Evolutionary conservation across 2,329 filamentous ascomycete species (phyloP).

Genomic region (Parafenestella ontariensis): DNA sequence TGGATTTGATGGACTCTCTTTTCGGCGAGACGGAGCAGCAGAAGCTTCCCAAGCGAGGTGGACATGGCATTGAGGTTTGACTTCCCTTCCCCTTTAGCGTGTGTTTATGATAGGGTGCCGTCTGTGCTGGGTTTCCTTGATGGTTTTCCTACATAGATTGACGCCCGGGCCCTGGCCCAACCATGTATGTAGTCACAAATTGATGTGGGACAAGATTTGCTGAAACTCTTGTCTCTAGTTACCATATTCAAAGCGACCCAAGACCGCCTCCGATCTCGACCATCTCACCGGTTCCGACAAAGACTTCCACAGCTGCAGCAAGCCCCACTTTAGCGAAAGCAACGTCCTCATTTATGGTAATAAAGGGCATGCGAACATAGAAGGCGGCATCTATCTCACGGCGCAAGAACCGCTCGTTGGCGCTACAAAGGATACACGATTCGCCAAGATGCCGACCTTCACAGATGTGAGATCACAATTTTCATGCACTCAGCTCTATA

Average conservation of each 20-base stretch:
- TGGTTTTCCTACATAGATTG: constrained; percentile 44
- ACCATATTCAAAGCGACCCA: constrained; percentile 82
- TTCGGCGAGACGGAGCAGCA: constrained; percentile 70
- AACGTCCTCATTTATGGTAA: constrained; percentile 74
- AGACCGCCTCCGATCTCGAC: constrained; percentile 69
- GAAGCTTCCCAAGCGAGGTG: constrained; percentile 60
- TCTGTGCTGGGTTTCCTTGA: constrained; percentile 53
- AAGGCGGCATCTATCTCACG: constrained; percentile 61
- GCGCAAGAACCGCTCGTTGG: constrained; percentile 66
- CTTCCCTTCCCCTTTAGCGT: constrained; percentile 51
- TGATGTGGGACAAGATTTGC: constrained; percentile 46
- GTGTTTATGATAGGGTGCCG: constrained; percentile 36
- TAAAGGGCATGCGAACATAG: constrained; percentile 50
- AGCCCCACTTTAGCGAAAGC: constrained; percentile 79
- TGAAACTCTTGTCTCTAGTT: constrained; percentile 67
- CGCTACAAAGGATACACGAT: constrained; percentile 69
- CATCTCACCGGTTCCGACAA: constrained; percentile 70
- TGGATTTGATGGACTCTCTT: constrained; percentile 95
- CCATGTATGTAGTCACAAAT: constrained; percentile 56
- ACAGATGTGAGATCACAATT: constrained; percentile 46
- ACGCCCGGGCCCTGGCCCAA: constrained; percentile 33
- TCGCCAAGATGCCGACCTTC: constrained; percentile 66
- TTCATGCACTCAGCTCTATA: constrained; percentile 10
- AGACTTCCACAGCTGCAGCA: constrained; percentile 74
- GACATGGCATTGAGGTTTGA: constrained; percentile 89